Evolutionary conservation across 805 yeast genomes (phyloP).

Genomic region (Scheffersomyces amazonensis): DNA sequence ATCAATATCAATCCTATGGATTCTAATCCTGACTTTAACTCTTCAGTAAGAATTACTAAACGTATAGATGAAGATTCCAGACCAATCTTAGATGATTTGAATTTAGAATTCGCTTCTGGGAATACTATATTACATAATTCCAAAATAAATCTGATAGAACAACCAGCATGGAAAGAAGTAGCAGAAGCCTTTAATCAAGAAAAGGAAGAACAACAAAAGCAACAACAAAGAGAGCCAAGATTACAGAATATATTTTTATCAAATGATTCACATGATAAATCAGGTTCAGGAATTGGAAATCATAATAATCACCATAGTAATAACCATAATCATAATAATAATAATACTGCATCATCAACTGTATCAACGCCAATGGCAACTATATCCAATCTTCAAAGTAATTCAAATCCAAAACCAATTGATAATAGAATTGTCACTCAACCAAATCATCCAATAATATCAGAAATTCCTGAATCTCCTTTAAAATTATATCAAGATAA

Average conservation of each 20-base stretch:
- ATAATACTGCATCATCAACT: slow-evolving; percentile 28
- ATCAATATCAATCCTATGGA: too few relatives aligned
- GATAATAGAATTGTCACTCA: slow-evolving; percentile 3
- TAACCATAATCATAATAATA: slow-evolving; percentile 1
- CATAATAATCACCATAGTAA: not conserved
- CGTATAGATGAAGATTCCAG: slow-evolving; percentile 3
- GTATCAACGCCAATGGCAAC: slow-evolving; percentile 37
- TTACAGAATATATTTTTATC: slow-evolving; percentile 30
- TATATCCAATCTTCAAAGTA: slow-evolving; percentile 4
- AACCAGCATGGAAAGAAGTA: slow-evolving; percentile 35
- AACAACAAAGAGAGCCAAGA: too few relatives aligned
- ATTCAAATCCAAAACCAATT: not conserved
- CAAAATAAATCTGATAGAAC: slow-evolving; percentile 9
- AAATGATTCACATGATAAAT: slow-evolving; percentile 13
- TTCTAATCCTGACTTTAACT: slow-evolving; percentile 8
- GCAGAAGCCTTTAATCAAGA: slow-evolving; percentile 24
- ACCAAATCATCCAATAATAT: slow-evolving; percentile 7
- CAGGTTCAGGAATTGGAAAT: slow-evolving; percentile 4
- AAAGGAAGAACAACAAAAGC: slow-evolving; percentile 16
- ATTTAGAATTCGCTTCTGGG: slow-evolving; percentile 15
- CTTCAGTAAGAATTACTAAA: slow-evolving; percentile 21
- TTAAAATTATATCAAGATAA: slow-evolving; percentile 36
- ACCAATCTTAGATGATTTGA: slow-evolving; percentile 6
- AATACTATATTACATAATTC: slow-evolving; percentile 34
- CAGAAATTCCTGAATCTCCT: slow-evolving; percentile 34